Evolutionary conservation across 2,329 filamentous ascomycete genomes (phyloP), one percentile per base, ranked within the genome.

Genomic region (Trichophyton benhamiae): DNA sequence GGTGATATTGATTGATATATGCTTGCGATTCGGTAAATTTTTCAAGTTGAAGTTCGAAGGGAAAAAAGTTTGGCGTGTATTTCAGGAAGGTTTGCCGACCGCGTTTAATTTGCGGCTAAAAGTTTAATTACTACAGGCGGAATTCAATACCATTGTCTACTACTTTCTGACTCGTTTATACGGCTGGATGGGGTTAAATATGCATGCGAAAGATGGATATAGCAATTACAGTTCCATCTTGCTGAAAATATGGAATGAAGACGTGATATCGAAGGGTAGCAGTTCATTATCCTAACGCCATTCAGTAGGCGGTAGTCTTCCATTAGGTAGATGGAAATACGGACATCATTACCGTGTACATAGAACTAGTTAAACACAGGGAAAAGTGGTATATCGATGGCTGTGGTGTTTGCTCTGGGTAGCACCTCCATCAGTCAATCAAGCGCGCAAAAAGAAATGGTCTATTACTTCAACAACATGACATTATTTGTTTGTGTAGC

Each of bases 381-480:
- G 5, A 27, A 52, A 44, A 17, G 41, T n/a, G 41, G 41, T 44
- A 27, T 27, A 22, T 25, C 46, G 5, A 22, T 52, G 20, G 25
- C 46, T 27, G 46, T 27, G 25, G 46, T 25, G 15, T 20, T 33
- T 27, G 52, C 52, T 7, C 30, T 55, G 30, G 27, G 25, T 36
- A 55, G 27, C 27, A 55, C 27, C 3, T 36, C 22, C 52, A 55
- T 36, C 27, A 55, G 13, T 13, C 52, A 55, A 36, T 30, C 52
- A 36, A 55, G 13, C 13, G 9, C 8, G 15, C 20, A 22, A 41
- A 44, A 44, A 41, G n/a, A 44, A 20, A 57, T 42, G 30, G 58
- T 49, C 41, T 46, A 59, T 49, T 59, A 88, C 77, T 92, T 87
- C 74, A 90, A 70, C 65, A 84, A 83, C 15, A 87, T 82, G 66